phyloP scores from a whole-genome alignment of 2,329 filamentous ascomycete species.

The Aspergillus tubingensis region DNA sequence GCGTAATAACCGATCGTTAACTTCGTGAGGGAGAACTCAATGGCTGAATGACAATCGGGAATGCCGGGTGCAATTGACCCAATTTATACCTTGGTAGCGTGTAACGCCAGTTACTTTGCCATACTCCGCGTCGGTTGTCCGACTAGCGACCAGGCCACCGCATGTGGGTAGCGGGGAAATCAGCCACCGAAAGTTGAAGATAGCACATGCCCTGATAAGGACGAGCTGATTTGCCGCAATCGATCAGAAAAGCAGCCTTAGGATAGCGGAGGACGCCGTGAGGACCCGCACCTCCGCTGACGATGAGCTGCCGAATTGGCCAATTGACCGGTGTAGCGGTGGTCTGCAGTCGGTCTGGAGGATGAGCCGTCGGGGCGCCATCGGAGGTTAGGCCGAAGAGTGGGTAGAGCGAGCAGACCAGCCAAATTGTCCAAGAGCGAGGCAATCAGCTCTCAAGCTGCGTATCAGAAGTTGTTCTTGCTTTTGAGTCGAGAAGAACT shows the following conservation, averaged over 20 bases:
- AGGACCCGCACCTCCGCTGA: neutral
- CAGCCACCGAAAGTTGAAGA: slow-evolving; percentile 9
- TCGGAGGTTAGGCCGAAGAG: slow-evolving; percentile 3
- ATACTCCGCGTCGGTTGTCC: neutral
- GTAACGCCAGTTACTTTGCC: neutral
- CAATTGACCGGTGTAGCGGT: slow-evolving; percentile 14
- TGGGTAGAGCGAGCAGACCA: neutral
- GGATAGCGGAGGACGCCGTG: slow-evolving; percentile 7
- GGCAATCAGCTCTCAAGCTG: neutral
- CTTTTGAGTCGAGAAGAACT: neutral
- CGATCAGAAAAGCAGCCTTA: slow-evolving; percentile 18
- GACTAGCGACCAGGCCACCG: neutral
- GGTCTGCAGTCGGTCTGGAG: slow-evolving; percentile 6
- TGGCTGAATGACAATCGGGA: neutral
- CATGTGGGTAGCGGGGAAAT: slow-evolving; percentile 1
- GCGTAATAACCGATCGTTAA: neutral
- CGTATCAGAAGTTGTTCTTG: slow-evolving; percentile 19
- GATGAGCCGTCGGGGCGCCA: slow-evolving; percentile 18
- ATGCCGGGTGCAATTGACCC: neutral
- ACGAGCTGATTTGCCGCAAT: slow-evolving; percentile 26
- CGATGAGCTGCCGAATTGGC: slow-evolving; percentile 4
- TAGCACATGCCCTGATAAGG: slow-evolving; percentile 33
- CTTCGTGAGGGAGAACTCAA: neutral
- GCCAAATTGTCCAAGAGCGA: neutral
- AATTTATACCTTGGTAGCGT: slow-evolving; percentile 2